A percentile compares a stretch with the other conserved stretches of the same genome.
phyloP scores from a whole-genome alignment of 805 yeast species.

The Zygotorulaspora chibaensis region DNA sequence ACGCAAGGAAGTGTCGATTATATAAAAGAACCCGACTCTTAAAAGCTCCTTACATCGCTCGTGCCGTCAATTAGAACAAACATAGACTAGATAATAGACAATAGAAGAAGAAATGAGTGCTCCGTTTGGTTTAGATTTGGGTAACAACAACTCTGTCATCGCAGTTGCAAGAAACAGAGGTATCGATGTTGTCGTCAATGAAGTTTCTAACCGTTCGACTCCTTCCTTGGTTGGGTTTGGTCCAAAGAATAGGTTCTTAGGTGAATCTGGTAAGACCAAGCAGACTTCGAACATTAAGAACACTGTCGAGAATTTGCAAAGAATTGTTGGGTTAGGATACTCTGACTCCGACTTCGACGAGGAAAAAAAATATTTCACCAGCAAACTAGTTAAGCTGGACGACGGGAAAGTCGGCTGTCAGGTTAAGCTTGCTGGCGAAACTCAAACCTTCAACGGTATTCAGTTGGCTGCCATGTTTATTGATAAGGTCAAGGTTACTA shows the following conservation, averaged over 20 bases:
- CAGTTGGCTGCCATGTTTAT: slow-evolving; percentile 95
- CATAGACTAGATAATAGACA: neutral
- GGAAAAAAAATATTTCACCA: slow-evolving; percentile 72
- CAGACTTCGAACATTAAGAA: slow-evolving; percentile 95
- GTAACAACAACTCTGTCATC: slow-evolving; percentile 88
- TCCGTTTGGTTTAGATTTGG: slow-evolving; percentile 97
- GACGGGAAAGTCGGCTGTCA: slow-evolving; percentile 79
- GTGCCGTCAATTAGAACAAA: neutral
- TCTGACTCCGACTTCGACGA: slow-evolving; percentile 62
- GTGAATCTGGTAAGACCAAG: slow-evolving; percentile 94
- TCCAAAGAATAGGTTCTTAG: slow-evolving; percentile 79
- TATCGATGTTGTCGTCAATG: slow-evolving; percentile 96
- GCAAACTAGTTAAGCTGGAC: slow-evolving; percentile 62
- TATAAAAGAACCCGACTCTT: neutral
- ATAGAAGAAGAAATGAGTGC: slow-evolving; percentile 57
- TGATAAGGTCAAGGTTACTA: slow-evolving; percentile 79
- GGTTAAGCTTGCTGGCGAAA: slow-evolving; percentile 79
- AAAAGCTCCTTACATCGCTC: too few species aligned
- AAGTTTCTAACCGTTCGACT: slow-evolving; percentile 95
- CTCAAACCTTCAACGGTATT: slow-evolving; percentile 73
- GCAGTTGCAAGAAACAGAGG: slow-evolving; percentile 98
- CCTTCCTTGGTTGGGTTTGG: slow-evolving; percentile 94
- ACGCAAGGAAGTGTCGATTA: neutral
- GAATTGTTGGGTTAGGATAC: slow-evolving; percentile 77
- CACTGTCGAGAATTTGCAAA: slow-evolving; percentile 91